Base-by-base conservation (phyloP, 306 rosid species). In the Hippophae rhamnoides region DNA sequence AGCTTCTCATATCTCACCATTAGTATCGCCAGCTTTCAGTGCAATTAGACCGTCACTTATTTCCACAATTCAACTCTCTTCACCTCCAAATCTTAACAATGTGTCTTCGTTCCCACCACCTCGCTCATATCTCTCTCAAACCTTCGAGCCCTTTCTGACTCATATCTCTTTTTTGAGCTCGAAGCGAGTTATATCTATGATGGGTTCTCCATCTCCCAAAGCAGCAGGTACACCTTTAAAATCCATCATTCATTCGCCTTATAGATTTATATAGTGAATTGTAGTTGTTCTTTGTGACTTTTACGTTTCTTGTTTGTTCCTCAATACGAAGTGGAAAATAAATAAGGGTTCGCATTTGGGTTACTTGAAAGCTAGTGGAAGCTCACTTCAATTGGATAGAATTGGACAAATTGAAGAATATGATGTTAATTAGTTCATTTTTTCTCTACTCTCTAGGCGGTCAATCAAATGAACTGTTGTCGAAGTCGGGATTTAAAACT, bases 1-100 rank as follows among this genome's bases (percentile, higher is more conserved):
- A 73, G 72, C 65, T 56, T 70, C 62, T 61, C 79, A 63, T 64
- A 58, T 82, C 7, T 78, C 81, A 5, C 66, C 76, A 47, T 4
- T 62, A 14, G 62, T 76, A 45, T 60, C 76, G 56, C 69, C 87
- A 43, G 76, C 72, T 47, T 59, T 82, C 38, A 10, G 38, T 58
- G 74, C 80, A 14, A 67, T 72, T 5, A 52, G 74, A 61, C 42
- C 41, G 4, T 72, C 76, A 42, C 50, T 41, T 12, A n/a, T 62
- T 25, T 63, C 74, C 58, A 40, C 44, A 44, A 41, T 60, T 52
- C 13, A 14, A 48, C 42, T 69, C 71, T 41, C 72, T 49, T 51
- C 72, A 3, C 38, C 75, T 52, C 74, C 66, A 18, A 57, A 67
- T 13, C 60, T 54, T 56, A 71, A 38, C 47, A 48, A 43, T 26